Conservation (phyloP, 805 yeast species). For the Yarrowia hollandica region DNA sequence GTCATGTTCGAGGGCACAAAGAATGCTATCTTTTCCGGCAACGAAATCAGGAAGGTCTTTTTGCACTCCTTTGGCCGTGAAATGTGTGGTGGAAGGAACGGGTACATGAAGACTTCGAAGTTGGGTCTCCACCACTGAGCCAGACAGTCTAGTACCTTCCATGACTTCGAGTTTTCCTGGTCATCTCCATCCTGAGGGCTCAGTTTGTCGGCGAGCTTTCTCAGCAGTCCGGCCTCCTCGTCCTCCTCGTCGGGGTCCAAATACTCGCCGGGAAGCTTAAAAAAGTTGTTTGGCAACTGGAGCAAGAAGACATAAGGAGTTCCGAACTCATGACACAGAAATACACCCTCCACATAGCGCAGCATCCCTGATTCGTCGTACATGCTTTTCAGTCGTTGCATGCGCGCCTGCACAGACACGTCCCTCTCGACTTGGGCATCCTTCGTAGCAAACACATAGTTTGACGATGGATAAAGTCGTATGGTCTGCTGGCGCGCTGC, state of each 20-base stretch:
- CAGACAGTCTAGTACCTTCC: conserved; percentile 41
- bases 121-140: conserved; percentile 44
- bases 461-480: conserved; percentile 40
- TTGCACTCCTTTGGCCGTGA: conserved; percentile 42
- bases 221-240: conserved; percentile 35
- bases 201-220: conserved; percentile 33
- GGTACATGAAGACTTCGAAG: conserved; percentile 40
- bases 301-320: conserved; percentile 40
- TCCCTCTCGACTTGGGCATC: conserved; percentile 41
- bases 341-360: conserved; percentile 39
- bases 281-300: conserved; percentile 40
- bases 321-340: conserved; percentile 42
- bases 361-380: conserved; percentile 40
- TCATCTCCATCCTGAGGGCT: conserved; percentile 31
- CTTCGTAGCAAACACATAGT: conserved; percentile 40
- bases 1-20: conserved; percentile 40
- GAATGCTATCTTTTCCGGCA: conserved; percentile 38
- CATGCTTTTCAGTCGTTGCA: conserved; percentile 38
- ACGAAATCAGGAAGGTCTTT: conserved; percentile 38
- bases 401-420: conserved; percentile 37
- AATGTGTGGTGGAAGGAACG: conserved; percentile 43
- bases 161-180: conserved; percentile 33
- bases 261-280: conserved; percentile 36
- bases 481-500: conserved; percentile 36
- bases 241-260: conserved; percentile 40